These are phyloP conservation scores for Scenedesmus sp. DNA, from an alignment of 163 green algal species.

Conservation along the genomic window DNA sequence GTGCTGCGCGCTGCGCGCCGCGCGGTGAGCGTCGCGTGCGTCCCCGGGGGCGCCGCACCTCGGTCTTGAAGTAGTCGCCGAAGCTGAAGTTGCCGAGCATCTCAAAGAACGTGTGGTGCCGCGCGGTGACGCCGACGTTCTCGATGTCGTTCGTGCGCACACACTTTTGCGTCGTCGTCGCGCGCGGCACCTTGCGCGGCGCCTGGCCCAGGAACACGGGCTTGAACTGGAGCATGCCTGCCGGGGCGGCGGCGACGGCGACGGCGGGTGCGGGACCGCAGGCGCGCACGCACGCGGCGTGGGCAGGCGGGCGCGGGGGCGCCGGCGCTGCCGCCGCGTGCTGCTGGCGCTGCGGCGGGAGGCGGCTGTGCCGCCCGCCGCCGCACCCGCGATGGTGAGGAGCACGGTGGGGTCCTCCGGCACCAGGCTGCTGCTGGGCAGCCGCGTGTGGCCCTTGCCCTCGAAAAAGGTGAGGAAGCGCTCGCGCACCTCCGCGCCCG, in stretches of 20 bases:
- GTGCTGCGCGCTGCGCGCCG: neutral
- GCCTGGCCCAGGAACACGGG: conserved; percentile 92
- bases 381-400: conserved; percentile 87
- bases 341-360: neutral
- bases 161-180: conserved; percentile 96
- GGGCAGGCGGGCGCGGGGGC: too few relatives aligned
- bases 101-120: conserved; percentile 98
- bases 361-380: neutral
- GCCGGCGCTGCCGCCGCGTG: neutral
- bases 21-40: too few relatives aligned
- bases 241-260: neutral
- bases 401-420: conserved; percentile 96
- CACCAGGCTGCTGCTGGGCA: conserved; percentile 87
- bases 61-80: conserved; percentile 97
- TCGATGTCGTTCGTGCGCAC: conserved; percentile 97
- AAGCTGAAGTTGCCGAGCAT: conserved; percentile 99
- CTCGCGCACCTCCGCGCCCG: conserved; percentile 79
- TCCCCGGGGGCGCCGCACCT: conserved; percentile 68
- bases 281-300: too few relatives aligned
- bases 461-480: conserved; percentile 92
- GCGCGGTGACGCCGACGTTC: conserved; percentile 93
- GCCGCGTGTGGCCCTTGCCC: conserved; percentile 71
- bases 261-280: too few relatives aligned
- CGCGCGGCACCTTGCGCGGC: conserved; percentile 64
- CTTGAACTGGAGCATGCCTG: conserved; percentile 98